Evolutionary conservation across 192 early-diverging fungal species (phyloP).

Genomic region (Helicostylum pulchrum): DNA sequence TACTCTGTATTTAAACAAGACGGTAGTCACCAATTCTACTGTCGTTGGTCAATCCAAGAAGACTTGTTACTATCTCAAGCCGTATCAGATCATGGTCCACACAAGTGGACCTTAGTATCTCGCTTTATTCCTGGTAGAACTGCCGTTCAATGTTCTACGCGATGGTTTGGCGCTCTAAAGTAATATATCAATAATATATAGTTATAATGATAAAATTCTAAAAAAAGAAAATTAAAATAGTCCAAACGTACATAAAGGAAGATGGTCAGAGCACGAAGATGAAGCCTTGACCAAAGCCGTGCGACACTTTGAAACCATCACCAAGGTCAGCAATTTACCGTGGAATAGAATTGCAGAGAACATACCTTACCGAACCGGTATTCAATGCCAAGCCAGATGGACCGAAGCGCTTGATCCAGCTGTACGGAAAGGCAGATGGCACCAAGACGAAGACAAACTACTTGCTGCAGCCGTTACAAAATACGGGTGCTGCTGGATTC

Average conservation of each 20-base stretch:
- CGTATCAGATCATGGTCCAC: slow-evolving; percentile 40
- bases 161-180: slow-evolving; percentile 50
- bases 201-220: no score
- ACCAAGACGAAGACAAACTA: slow-evolving; percentile 42
- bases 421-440: slow-evolving; percentile 51
- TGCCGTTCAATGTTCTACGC: slow-evolving; percentile 46
- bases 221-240: slow-evolving; percentile 1
- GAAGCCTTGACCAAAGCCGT: slow-evolving; percentile 17
- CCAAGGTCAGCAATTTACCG: slow-evolving; percentile 7
- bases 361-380: slow-evolving; percentile 47
- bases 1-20: slow-evolving; percentile 21
- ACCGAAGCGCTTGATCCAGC: slow-evolving; percentile 50
- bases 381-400: slow-evolving; percentile 58
- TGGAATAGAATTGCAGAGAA: slow-evolving; percentile 38
- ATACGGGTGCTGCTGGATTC: slow-evolving; percentile 50
- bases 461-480: slow-evolving; percentile 43
- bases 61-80: slow-evolving; percentile 36
- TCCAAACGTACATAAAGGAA: slow-evolving; percentile 25
- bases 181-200: slow-evolving; percentile 9
- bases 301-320: not conserved
- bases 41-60: slow-evolving; percentile 43
- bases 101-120: slow-evolving; percentile 44
- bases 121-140: slow-evolving; percentile 42
- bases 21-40: slow-evolving; percentile 11
- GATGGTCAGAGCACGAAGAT: slow-evolving; percentile 28